Percentiles rank a stretch among this genome's conserved stretches.
phyloP scores from a whole-genome alignment of 345 rosid genomes.

The Abelmoschus esculentus region DNA sequence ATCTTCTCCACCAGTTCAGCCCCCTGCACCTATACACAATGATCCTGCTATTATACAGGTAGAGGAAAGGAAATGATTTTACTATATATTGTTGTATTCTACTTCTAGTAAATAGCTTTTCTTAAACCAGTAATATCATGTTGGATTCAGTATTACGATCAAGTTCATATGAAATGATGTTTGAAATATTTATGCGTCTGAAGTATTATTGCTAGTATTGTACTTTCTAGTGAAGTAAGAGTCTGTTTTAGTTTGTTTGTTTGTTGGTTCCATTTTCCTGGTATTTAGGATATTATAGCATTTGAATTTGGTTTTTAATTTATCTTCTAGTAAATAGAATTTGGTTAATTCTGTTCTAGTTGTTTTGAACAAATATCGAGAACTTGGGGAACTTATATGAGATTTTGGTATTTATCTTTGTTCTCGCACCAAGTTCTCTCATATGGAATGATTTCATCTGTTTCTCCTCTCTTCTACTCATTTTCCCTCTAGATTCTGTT shows the following conservation, averaged over 20 bases:
- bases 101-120: neutral
- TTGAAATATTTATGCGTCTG: neutral
- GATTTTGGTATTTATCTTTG: neutral
- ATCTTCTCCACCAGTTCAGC: constrained; percentile 25
- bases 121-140: too few species aligned
- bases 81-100: neutral
- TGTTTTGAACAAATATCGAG: neutral
- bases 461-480: neutral
- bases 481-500: neutral
- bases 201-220: neutral
- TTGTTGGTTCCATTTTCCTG: neutral
- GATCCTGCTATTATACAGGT: constrained; percentile 49
- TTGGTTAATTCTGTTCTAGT: neutral
- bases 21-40: constrained; percentile 18
- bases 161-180: neutral
- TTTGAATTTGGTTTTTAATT: too few species aligned
- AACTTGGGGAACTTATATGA: neutral
- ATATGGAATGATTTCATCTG: too few species aligned
- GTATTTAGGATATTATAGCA: neutral
- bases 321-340: too few species aligned
- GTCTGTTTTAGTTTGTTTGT: neutral
- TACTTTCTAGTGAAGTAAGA: neutral
- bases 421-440: neutral
- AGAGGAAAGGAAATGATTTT: neutral
- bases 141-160: neutral